These are phyloP conservation scores for Fusarium piperis DNA, from an alignment of 2,329 filamentous ascomycete species.

Conservation along the genomic window DNA sequence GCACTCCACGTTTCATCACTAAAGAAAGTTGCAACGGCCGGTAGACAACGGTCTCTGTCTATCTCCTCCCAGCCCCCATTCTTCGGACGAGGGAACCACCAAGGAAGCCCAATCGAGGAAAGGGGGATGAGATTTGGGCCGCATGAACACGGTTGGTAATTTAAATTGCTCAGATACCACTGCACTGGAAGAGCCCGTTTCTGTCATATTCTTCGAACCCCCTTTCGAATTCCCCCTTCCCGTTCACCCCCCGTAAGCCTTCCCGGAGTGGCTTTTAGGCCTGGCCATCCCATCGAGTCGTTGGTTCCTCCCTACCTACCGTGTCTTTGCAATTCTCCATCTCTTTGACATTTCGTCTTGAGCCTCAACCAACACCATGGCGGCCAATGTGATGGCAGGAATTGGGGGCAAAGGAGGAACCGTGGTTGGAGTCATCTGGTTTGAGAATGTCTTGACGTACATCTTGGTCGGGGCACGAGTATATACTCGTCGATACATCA, in stretches of 20 bases:
- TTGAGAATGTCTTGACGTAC: constrained; percentile 11
- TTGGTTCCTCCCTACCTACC: not conserved
- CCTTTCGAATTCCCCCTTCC: not conserved
- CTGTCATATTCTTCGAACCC: not conserved
- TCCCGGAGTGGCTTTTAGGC: not conserved
- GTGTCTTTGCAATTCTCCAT: not conserved
- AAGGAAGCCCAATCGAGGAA: not conserved
- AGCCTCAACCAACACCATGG: not conserved
- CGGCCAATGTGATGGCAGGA: not conserved
- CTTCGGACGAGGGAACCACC: not conserved
- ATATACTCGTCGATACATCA: constrained; percentile 16
- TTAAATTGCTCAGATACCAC: constrained; percentile 1
- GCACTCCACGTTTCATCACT: not conserved
- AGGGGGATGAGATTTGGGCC: not conserved
- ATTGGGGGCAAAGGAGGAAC: constrained; percentile 13
- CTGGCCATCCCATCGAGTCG: not conserved
- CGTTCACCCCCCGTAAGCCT: not conserved
- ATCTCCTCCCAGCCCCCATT: not conserved
- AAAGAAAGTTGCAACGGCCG: not conserved
- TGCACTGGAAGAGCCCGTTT: not conserved
- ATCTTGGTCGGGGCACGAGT: constrained; percentile 8
- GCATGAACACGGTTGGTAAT: not conserved
- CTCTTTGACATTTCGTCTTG: not conserved
- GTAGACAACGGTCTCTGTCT: not conserved
- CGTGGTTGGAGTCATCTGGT: constrained; percentile 18